Evolutionary conservation across 116 monocot species (phyloP).

Genomic region (Phalaenopsis hybrid): DNA sequence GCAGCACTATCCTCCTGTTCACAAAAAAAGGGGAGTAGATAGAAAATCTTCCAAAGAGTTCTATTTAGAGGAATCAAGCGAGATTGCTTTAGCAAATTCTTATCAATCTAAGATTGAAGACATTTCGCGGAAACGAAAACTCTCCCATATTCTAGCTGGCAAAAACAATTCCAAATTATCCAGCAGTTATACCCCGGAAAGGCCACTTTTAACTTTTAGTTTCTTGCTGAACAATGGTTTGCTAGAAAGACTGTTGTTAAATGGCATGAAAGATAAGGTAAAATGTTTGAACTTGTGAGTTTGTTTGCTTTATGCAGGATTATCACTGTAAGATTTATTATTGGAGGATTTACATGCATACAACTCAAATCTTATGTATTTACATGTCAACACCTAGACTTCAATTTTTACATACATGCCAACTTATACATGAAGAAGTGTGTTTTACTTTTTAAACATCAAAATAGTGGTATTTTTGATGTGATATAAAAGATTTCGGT

Average conservation of each 20-base stretch:
- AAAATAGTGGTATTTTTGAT: too few species aligned
- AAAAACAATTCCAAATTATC: background rate
- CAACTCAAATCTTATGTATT: too few species aligned
- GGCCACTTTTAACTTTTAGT: background rate
- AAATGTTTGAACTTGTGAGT: background rate
- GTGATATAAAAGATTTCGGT: too few species aligned
- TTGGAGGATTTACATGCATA: too few species aligned
- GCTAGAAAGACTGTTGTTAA: background rate
- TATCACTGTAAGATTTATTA: background rate
- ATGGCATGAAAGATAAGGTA: background rate
- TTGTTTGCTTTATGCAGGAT: background rate
- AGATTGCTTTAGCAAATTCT: background rate
- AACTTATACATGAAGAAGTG: too few species aligned
- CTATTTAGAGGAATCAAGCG: background rate
- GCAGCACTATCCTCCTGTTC: background rate
- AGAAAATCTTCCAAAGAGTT: background rate
- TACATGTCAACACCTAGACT: too few species aligned
- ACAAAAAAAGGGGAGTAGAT: constrained; percentile 5
- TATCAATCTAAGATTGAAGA: background rate
- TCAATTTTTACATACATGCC: too few species aligned
- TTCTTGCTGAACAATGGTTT: background rate
- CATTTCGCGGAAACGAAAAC: background rate
- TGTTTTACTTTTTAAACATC: too few species aligned
- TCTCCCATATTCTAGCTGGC: background rate
- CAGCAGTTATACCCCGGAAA: background rate